These are phyloP conservation scores for Canariomyces notabilis DNA, from an alignment of 2,329 filamentous ascomycete species.

Conservation along the genomic window DNA sequence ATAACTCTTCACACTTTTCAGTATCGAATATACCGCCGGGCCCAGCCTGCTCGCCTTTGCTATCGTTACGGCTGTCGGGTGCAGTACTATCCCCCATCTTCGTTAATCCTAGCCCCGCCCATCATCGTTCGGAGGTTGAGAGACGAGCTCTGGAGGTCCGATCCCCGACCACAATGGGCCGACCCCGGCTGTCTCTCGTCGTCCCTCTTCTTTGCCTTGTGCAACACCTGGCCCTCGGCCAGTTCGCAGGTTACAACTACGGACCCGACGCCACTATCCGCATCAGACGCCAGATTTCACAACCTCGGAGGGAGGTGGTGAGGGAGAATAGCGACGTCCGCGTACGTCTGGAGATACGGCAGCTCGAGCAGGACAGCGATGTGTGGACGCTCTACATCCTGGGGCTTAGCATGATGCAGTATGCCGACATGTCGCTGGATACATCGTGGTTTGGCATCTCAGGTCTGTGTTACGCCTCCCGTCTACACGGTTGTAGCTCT, in stretches of 20 bases:
- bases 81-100: too few species aligned
- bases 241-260: slow-evolving; percentile 43
- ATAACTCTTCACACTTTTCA: too few species aligned
- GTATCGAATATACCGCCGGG: too few species aligned
- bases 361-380: slow-evolving; percentile 58
- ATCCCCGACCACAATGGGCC: slow-evolving; percentile 12
- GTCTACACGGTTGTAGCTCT: background rate
- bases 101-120: background rate
- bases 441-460: slow-evolving; percentile 76
- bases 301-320: slow-evolving; percentile 37
- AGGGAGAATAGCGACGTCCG: slow-evolving; percentile 39
- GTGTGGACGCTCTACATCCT: slow-evolving; percentile 74
- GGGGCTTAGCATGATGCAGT: slow-evolving; percentile 67
- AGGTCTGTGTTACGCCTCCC: slow-evolving; percentile 41
- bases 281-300: slow-evolving; percentile 36
- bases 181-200: slow-evolving; percentile 11
- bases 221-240: slow-evolving; percentile 15
- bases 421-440: slow-evolving; percentile 54
- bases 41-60: too few species aligned
- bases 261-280: slow-evolving; percentile 40
- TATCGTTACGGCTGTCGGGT: too few species aligned
- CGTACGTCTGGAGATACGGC: slow-evolving; percentile 60
- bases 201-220: slow-evolving; percentile 5
- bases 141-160: background rate
- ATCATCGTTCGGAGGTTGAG: background rate